Evolutionary conservation across 2,329 filamentous ascomycete species (phyloP).

Genomic region (Sarocladium kiliense): DNA sequence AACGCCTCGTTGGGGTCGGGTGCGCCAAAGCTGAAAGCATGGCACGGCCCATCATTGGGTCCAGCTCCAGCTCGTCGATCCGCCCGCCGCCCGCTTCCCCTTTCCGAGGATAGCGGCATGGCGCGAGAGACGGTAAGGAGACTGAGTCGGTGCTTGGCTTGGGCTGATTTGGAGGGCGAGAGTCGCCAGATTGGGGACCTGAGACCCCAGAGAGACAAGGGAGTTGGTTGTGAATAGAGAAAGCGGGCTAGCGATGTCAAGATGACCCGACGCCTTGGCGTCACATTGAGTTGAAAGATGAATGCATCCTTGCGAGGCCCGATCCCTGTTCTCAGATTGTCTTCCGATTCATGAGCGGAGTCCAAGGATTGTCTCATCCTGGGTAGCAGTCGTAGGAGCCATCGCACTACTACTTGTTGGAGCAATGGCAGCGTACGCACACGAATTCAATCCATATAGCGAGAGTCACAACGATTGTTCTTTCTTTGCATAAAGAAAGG

Average conservation of each 20-base stretch:
- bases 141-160: background rate
- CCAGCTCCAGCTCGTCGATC: background rate
- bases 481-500: too few species aligned
- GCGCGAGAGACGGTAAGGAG: background rate
- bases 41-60: constrained; percentile 1
- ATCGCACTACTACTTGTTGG: too few species aligned
- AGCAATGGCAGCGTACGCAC: too few species aligned
- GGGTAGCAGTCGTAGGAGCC: too few species aligned
- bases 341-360: too few species aligned
- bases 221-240: background rate
- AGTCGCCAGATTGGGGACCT: too few species aligned
- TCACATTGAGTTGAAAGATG: background rate
- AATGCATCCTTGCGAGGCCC: background rate
- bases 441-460: too few species aligned
- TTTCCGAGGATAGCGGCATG: background rate
- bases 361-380: too few species aligned
- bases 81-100: constrained; percentile 2
- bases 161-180: background rate
- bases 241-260: too few species aligned
- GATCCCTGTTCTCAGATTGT: background rate
- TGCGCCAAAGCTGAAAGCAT: constrained; percentile 1
- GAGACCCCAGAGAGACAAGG: too few species aligned
- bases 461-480: too few species aligned
- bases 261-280: background rate
- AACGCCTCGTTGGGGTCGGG: constrained; percentile 2